Evolutionary conservation across 1,284 basidiomycete genomes (phyloP), one percentile per base, ranked within the genome.

Genomic region (Malassezia pachydermatis): DNA sequence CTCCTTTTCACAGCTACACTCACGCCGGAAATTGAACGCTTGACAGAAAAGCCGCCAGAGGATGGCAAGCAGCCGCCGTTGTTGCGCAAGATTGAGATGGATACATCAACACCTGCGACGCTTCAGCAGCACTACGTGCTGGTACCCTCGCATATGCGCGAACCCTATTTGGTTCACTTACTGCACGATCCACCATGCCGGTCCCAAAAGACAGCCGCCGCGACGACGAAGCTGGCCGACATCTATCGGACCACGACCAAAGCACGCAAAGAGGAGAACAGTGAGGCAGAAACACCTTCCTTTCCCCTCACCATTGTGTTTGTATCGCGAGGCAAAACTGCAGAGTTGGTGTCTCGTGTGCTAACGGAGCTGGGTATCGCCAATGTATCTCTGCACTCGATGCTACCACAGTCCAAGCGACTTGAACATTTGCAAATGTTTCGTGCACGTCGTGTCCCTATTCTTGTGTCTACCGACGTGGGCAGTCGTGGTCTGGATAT

Each of bases 1-100:
- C 86, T 89, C 56, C 78, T 99, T 23, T 98, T 98, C 73, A 96
- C 94, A 0, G 94, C 94, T 0, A 99, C 94, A 0, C 76, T 94
- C 56, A 90, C 88, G 2, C 79, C 84, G 14, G 81, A 88, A 0
- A 88, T 98, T 45, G 86, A 90, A 61, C 77, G 79, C 7, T 72
- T 96, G 23, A 85, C 83, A 10, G 77, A 80, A 40, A 82, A 83
- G 32, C 74, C 81, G 13, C 86, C 89, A 2, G 78, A 80, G 52
- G 76, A 79, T 0, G 90, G 89, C 7, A 96, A 94, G 73, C 77
- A 82, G 63, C 81, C 79, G 60, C 88, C 89, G 2, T 89, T 92
- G 66, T 78, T 95, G 17, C 84, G 95, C 73, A 79, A 86, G 41
- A 86, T 88, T 73, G 78, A 77, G 19, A 81, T 84, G 58, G 75